Evolutionary conservation across 2,329 filamentous ascomycete genomes (phyloP).

Genomic region (Diaporthe humulicola): DNA sequence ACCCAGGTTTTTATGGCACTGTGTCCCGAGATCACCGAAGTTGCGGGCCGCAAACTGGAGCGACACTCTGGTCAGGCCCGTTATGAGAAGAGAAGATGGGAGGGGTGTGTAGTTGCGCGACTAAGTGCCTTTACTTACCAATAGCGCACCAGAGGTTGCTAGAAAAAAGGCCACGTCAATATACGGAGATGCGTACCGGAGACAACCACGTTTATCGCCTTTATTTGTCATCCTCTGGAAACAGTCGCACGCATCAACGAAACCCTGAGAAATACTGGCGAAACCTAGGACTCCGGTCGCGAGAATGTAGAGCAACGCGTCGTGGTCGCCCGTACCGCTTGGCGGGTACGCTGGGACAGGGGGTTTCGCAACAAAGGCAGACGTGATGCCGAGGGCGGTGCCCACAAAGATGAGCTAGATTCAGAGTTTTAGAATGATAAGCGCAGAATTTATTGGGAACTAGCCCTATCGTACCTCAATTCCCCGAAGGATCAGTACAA

Average conservation of each 20-base stretch:
- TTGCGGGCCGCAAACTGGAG: not conserved
- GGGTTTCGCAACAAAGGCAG: too few relatives aligned
- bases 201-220: not conserved
- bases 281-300: not conserved
- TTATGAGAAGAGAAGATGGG: not conserved
- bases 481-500: not conserved
- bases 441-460: not conserved
- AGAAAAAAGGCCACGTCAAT: not conserved
- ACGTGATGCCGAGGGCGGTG: not conserved
- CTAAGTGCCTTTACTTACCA: not conserved
- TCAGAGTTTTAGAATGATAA: not conserved
- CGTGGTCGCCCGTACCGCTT: not conserved
- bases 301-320: not conserved
- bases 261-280: not conserved
- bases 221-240: not conserved
- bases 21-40: not conserved
- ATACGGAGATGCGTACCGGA: not conserved
- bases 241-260: not conserved
- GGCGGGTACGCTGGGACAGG: not conserved
- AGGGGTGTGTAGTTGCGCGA: not conserved
- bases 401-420: not conserved
- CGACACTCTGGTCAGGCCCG: not conserved
- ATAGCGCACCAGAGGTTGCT: not conserved
- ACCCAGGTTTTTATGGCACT: not conserved
- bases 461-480: not conserved